Percentiles rank a stretch among this genome's conserved stretches.
These are phyloP conservation scores for Phytophthora tubulina DNA, from an alignment of 352 stramenopile species.

Conservation along the genomic window DNA sequence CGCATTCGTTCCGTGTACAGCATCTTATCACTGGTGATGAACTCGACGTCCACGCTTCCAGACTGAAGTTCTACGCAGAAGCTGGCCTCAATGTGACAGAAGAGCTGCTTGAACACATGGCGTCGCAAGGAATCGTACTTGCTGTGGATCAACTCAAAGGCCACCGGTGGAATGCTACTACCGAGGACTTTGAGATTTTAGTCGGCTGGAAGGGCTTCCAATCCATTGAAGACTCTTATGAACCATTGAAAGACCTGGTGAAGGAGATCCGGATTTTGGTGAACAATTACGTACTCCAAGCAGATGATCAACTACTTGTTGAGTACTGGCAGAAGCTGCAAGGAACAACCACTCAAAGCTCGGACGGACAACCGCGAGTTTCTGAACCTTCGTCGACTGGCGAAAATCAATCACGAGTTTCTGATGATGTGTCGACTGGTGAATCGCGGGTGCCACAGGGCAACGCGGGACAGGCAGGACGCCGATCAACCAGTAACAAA, in stretches of 20 bases:
- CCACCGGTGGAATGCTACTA: conserved; percentile 3
- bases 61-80: conserved; percentile 22
- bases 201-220: conserved; percentile 12
- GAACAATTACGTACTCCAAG: no score
- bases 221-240: conserved; percentile 15
- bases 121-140: conserved; percentile 10
- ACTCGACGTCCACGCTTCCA: conserved; percentile 12
- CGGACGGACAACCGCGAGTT: no score
- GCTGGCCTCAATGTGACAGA: conserved; percentile 5
- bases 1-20: conserved; percentile 10
- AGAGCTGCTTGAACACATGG: conserved; percentile 13
- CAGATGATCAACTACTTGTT: neutral
- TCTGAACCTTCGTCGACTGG: no score
- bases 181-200: conserved; percentile 14
- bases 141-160: neutral
- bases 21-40: conserved; percentile 19
- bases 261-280: no score
- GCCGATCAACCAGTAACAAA: neutral
- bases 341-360: neutral
- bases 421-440: neutral
- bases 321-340: neutral
- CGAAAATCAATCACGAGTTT: neutral
- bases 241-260: neutral
- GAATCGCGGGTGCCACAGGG: neutral
- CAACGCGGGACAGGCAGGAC: neutral